Conservation (phyloP, 371 early-diverging fungal species). For the Haplosporangium sp. region DNA sequence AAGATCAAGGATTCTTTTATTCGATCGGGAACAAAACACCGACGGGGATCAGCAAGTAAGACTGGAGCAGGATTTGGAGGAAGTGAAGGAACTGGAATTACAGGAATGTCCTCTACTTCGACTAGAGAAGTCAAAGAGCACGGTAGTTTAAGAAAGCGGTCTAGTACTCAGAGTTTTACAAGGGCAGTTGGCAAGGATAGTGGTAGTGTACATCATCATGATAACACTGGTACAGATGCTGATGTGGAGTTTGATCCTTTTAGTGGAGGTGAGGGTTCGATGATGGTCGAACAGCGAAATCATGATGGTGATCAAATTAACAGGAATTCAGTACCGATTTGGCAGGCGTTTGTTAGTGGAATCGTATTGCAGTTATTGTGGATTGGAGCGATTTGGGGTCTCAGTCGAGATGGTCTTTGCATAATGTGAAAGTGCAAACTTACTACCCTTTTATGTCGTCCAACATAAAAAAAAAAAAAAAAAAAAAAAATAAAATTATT, state of each 20-base stretch:
- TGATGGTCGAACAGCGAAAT: not conserved
- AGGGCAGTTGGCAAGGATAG: not conserved
- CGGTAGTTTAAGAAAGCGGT: not conserved
- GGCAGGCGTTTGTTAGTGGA: constrained; percentile 35
- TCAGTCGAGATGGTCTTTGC: constrained; percentile 35
- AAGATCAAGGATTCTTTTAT: not conserved
- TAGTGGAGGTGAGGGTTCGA: constrained; percentile 1
- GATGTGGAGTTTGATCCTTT: constrained; percentile 7
- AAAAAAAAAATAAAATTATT: not conserved
- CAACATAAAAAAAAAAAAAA: not conserved
- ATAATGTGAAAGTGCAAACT: not conserved
- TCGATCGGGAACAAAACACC: not conserved
- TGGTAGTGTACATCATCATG: not conserved
- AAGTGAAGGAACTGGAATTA: not conserved
- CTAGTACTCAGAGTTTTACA: not conserved
- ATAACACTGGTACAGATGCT: not conserved
- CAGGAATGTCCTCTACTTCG: not conserved
- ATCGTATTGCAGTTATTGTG: constrained; percentile 29
- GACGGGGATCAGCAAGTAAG: not conserved
- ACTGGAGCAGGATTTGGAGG: not conserved
- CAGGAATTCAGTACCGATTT: constrained; percentile 5
- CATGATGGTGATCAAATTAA: not conserved
- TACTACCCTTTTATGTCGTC: not conserved
- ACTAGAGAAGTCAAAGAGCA: not conserved
- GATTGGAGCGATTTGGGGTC: constrained; percentile 31